phyloP scores from a whole-genome alignment of 75 land plant genomes.

The Pinus tabuliformis region DNA sequence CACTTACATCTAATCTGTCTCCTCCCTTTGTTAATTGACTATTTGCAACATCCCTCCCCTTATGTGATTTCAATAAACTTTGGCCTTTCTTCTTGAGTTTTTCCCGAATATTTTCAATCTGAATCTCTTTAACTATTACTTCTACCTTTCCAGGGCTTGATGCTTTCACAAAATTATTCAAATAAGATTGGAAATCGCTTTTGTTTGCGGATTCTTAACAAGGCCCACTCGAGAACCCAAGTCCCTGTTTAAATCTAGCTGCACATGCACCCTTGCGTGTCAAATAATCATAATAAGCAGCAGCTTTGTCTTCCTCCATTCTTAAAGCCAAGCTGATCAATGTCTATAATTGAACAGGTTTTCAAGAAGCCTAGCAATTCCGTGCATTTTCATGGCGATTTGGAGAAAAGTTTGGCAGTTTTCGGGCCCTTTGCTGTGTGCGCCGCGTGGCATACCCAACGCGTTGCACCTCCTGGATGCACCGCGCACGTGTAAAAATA shows the following conservation, averaged over 20 bases:
- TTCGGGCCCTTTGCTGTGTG: too few species aligned
- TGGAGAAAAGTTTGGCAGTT: too few species aligned
- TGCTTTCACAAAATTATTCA: slow-evolving; percentile 55
- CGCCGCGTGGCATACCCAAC: too few species aligned
- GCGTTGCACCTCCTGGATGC: too few species aligned
- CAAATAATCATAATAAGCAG: slow-evolving; percentile 84
- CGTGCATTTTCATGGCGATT: too few species aligned
- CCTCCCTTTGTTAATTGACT: slow-evolving; percentile 1
- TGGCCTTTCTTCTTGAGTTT: slow-evolving; percentile 51
- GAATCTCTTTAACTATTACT: slow-evolving; percentile 28
- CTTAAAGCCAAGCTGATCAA: too few species aligned
- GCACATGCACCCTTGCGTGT: slow-evolving; percentile 72
- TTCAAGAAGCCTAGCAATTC: too few species aligned
- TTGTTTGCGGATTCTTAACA: slow-evolving; percentile 4
- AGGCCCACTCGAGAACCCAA: slow-evolving; percentile 57
- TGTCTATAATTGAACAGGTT: too few species aligned
- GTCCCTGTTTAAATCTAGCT: slow-evolving; percentile 78
- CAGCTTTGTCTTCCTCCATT: slow-evolving; percentile 88
- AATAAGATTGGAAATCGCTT: background rate
- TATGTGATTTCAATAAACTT: slow-evolving; percentile 2
- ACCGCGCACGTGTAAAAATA: too few species aligned
- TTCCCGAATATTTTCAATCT: slow-evolving; percentile 42
- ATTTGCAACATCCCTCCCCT: slow-evolving; percentile 1
- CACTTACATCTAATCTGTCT: background rate
- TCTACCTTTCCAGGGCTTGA: slow-evolving; percentile 31